phyloP scores from a whole-genome alignment of 2,329 filamentous ascomycete species.

The Gyromitra esculenta region DNA sequence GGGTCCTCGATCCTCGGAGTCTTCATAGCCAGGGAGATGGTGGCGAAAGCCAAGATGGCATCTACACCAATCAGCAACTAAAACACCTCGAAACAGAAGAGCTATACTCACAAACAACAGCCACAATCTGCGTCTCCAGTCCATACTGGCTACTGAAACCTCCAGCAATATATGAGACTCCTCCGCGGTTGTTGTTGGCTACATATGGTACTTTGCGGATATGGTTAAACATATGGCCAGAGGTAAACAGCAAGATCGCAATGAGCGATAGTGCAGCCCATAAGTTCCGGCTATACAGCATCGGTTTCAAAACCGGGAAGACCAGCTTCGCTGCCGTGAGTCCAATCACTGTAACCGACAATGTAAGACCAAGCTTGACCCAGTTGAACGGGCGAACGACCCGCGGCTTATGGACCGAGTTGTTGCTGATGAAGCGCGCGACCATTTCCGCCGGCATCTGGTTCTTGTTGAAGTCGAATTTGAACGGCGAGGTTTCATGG shows the following conservation, averaged over 20 bases:
- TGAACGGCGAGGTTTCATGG: slow-evolving; percentile 66
- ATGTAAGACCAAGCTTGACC: slow-evolving; percentile 73
- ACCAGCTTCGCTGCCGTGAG: slow-evolving; percentile 75
- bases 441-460: slow-evolving; percentile 61
- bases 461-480: slow-evolving; percentile 87
- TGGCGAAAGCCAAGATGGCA: slow-evolving; percentile 84
- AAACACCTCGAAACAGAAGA: slow-evolving; percentile 1
- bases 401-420: slow-evolving; percentile 81
- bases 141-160: slow-evolving; percentile 96
- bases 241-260: slow-evolving; percentile 88
- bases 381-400: slow-evolving; percentile 89
- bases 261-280: slow-evolving; percentile 94
- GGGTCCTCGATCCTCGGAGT: slow-evolving; percentile 85
- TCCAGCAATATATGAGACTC: slow-evolving; percentile 86
- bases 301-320: slow-evolving; percentile 79
- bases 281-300: slow-evolving; percentile 88
- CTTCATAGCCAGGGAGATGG: slow-evolving; percentile 90
- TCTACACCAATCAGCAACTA: slow-evolving; percentile 63
- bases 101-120: slow-evolving; percentile 81
- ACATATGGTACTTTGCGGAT: slow-evolving; percentile 97
- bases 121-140: slow-evolving; percentile 93
- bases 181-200: slow-evolving; percentile 81
- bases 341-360: slow-evolving; percentile 71
- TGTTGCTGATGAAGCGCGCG: slow-evolving; percentile 75
- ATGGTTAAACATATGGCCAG: slow-evolving; percentile 99